Evolutionary conservation across 2,329 filamentous ascomycete genomes (phyloP).

Genomic region (Fusarium lyarnte): DNA sequence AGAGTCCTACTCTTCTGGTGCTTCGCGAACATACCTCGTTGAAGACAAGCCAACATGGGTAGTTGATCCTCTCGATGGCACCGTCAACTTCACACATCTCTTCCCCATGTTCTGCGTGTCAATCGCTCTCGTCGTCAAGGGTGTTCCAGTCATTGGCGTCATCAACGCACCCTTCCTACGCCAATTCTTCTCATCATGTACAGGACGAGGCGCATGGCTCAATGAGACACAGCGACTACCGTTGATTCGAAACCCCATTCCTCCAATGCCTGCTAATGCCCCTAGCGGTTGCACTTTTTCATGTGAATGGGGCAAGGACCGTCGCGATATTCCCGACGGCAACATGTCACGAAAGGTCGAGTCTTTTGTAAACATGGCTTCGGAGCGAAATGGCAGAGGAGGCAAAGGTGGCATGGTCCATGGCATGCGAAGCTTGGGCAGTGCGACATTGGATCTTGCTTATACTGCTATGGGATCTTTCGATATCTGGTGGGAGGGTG

Average conservation of each 20-base stretch:
- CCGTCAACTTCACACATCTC: slow-evolving; percentile 83
- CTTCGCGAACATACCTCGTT: slow-evolving; percentile 75
- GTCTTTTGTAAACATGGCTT: slow-evolving; percentile 79
- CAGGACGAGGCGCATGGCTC: slow-evolving; percentile 73
- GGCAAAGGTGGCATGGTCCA: slow-evolving; percentile 84
- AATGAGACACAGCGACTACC: slow-evolving; percentile 72
- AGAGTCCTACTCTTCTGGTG: slow-evolving; percentile 76
- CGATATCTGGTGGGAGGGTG: slow-evolving; percentile 86
- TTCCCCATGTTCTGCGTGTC: slow-evolving; percentile 86
- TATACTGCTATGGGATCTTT: slow-evolving; percentile 80
- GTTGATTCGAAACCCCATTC: slow-evolving; percentile 68
- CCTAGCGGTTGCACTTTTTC: slow-evolving; percentile 77
- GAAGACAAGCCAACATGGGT: slow-evolving; percentile 74
- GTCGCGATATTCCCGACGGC: slow-evolving; percentile 70
- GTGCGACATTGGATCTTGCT: slow-evolving; percentile 77
- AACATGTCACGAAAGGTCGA: slow-evolving; percentile 78
- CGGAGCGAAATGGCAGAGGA: slow-evolving; percentile 68
- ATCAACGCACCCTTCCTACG: slow-evolving; percentile 76
- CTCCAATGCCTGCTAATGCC: slow-evolving; percentile 70
- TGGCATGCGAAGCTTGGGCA: slow-evolving; percentile 76
- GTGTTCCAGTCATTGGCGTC: slow-evolving; percentile 72
- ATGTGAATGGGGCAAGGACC: slow-evolving; percentile 84
- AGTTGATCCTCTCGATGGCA: slow-evolving; percentile 81
- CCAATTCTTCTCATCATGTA: slow-evolving; percentile 75
- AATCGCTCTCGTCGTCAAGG: slow-evolving; percentile 72